Base-by-base conservation (phyloP, 768 basidiomycete genomes). In the Roridomyces roridus region DNA sequence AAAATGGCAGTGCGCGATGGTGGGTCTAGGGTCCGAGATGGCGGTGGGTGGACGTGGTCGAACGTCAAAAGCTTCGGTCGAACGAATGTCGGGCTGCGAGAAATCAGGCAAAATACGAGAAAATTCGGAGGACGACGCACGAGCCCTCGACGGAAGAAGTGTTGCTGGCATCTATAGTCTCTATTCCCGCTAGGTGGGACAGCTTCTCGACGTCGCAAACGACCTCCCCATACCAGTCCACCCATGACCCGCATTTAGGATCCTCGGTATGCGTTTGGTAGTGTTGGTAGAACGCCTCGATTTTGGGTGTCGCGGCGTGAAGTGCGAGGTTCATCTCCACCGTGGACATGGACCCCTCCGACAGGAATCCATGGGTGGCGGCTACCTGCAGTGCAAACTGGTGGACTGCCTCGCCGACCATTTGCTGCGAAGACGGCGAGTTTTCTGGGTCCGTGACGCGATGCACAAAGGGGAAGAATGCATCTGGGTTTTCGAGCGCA, bases 221-320 rank as follows among this genome's bases (percentile, higher is more conserved):
- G 24, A 85, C 77, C 45, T 82, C 70, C 2, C 92, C 91, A 66
- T 92, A 89, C 92, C 90, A 92, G 52, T 91, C 91, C 11, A 91
- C 88, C 92, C 88, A 94, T 12, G 88, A 87, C 2, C 80, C 85
- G 64, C 87, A 90, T 6, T 72, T 66, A 8, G 67, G 68, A 11
- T 68, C 71, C 31, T 65, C 63, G 31, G 73, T 67, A 49, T 72
- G 67, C 62, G 77, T 69, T 46, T 70, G 63, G 62, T 94, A 96
- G 68, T 86, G 85, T 47, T 88, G 82, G 68, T 89, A 93, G 67
- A 88, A 91, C 0, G 95, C 94, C 55, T 93, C 87, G 24, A 98
- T 81, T 65, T 86, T 88, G 0, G 96, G 94, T 0, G 85, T 85
- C 7, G 88, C 81, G 3, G 88, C 83, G 62, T 96, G 92, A 49